Evolutionary conservation across 1,139 yeast species (phyloP), one percentile per base, ranked within the genome.

Genomic region (Blastobotrys buckinghamii): DNA sequence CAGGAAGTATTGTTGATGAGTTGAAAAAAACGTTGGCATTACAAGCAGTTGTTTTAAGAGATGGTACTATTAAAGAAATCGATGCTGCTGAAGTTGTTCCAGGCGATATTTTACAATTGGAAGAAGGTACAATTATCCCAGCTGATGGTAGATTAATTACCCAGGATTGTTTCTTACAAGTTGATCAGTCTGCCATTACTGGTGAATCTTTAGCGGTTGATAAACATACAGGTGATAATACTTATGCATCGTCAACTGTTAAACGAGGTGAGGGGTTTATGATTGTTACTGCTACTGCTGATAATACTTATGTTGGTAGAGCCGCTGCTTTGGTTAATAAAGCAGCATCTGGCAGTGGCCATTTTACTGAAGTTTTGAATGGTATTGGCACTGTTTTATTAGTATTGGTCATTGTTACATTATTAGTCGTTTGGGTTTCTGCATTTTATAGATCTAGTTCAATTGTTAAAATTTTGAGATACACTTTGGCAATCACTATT

Each of bases 161-260:
- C 60, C 95, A 87, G 71, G 95, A 84, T 66, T 79, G 86, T 70
- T 82, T 84, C 76, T 75, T 89, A 66, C 97, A 89, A 76, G 84
- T 89, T 67, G 97, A 90, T 76, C 97, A 90, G 77, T 89, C 97
- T 65, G 95, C 97, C 65, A 85, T 90, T 67, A 90, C 97, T 66
- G 97, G 97, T 82, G 97, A 90, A 76, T 89, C 97, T 58, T 76
- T 90, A 63, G 96, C 97, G 67, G 96, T 84, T 62, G 96, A 88
- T 76, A 89, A 89, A 79, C 87, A 78, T 70, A 74, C 75, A 69
- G 96, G 95, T 74, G 97, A 89, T 71, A 77, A 82, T 65, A 76
- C 83, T 69, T 89, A 85, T 82, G 87, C 97, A 56, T 89, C 97
- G 44, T 89, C 97, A 54, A 86, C 96, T 59, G 95, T 90, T 64